Base-by-base conservation (phyloP, 2,329 filamentous ascomycete genomes). In the Graphilbum sp. region DNA sequence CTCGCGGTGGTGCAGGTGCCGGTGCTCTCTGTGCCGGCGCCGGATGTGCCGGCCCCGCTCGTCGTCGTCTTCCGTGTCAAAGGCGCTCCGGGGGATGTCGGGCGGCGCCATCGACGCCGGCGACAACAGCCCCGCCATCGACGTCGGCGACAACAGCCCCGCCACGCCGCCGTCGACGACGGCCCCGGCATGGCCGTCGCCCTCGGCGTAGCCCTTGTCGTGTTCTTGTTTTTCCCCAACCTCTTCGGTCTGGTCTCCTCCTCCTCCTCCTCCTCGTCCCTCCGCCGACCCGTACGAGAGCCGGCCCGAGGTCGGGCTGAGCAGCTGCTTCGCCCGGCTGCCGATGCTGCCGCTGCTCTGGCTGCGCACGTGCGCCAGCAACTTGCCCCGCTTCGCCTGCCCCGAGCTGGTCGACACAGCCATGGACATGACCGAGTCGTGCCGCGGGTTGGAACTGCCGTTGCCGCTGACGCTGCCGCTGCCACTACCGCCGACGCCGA, bases 61-160 rank as follows among this genome's bases (percentile, higher is more conserved):
- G 32, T 41, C 43, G 23, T 38, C 37, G 20, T 44, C 43, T 32
- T 47, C 44, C 9, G 45, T 40, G 20, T 51, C 47, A 25, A 47
- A 50, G 1, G 38, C 37, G 38, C 47, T 51, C 20, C 35, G 35
- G 19, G 34, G 23, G 12, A 32, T 5, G n/a, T 18, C 27, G 9
- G 27, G 7, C 9, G 35, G 15, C 13, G 23, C 29, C n/a, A 30
- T 34, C 23, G n/a, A n/a, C n/a, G n/a, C n/a, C n/a, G n/a, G n/a
- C n/a, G n/a, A n/a, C n/a, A n/a, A n/a, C n/a, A n/a, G n/a, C n/a
- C n/a, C n/a, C n/a, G n/a, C n/a, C n/a, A n/a, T n/a, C n/a, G n/a
- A n/a, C n/a, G n/a, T n/a, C n/a, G n/a, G n/a, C n/a, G n/a, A n/a
- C n/a, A n/a, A n/a, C n/a, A n/a, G n/a, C n/a, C n/a, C n/a, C n/a